Percentiles rank a stretch among this genome's conserved stretches.
These are phyloP conservation scores for Quillaja saponaria DNA, from an alignment of 306 rosid species.

Conservation along the genomic window DNA sequence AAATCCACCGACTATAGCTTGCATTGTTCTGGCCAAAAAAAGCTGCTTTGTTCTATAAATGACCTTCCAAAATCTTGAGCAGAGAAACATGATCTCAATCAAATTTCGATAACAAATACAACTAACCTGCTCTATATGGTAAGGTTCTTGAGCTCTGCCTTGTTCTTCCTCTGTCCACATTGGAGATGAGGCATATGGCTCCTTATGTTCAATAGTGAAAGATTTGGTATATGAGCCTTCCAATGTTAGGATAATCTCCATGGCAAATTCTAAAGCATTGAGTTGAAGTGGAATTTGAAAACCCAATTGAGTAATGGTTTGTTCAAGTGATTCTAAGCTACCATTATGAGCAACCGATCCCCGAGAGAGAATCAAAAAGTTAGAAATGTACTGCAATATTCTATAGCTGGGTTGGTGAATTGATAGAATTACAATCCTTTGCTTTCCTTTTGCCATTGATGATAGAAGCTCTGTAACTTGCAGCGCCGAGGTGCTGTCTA, in stretches of 20 bases:
- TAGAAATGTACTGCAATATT: conserved; percentile 67
- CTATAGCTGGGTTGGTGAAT: conserved; percentile 92
- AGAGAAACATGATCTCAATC: conserved; percentile 66
- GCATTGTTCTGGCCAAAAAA: conserved; percentile 78
- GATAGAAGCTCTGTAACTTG: conserved; percentile 75
- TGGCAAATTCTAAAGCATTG: conserved; percentile 75
- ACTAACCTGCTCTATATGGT: conserved; percentile 10
- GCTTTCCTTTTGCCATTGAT: conserved; percentile 57
- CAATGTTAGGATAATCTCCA: conserved; percentile 64
- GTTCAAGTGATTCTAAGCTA: conserved; percentile 62
- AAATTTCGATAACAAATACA: conserved; percentile 27
- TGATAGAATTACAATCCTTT: conserved; percentile 66
- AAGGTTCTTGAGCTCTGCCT: conserved; percentile 16
- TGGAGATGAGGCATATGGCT: conserved; percentile 31
- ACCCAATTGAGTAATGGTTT: conserved; percentile 48
- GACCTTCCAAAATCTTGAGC: conserved; percentile 84
- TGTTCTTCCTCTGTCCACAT: conserved; percentile 42
- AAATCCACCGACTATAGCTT: conserved; percentile 86
- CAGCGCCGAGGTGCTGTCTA: conserved; percentile 64
- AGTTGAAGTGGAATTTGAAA: conserved; percentile 66
- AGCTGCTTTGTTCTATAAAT: conserved; percentile 89
- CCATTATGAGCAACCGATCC: conserved; percentile 78
- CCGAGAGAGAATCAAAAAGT: conserved; percentile 69
- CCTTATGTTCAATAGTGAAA: conserved; percentile 18
- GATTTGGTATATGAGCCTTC: conserved; percentile 47